Evolutionary conservation across 352 stramenopile genomes (phyloP).

Genomic region (Peronospora tabacina): DNA sequence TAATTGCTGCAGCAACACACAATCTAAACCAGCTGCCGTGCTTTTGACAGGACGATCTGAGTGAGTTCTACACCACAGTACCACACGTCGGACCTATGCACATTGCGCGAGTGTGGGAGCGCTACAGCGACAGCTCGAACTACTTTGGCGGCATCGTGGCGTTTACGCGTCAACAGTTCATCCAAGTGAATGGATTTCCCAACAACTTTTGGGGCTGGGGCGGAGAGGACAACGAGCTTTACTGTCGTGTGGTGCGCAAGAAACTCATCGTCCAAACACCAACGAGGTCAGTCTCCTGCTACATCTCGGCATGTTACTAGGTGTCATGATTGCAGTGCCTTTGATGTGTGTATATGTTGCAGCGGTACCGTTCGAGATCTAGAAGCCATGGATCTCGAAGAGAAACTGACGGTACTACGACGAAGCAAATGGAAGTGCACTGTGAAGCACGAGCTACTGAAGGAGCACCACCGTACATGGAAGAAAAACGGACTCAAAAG

Average conservation of each 20-base stretch:
- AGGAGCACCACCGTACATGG: constrained; percentile 48
- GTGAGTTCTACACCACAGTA: constrained; percentile 60
- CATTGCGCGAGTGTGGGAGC: constrained; percentile 91
- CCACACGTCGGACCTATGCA: constrained; percentile 78
- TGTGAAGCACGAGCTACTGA: constrained; percentile 43
- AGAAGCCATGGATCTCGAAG: constrained; percentile 34
- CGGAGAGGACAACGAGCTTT: constrained; percentile 51
- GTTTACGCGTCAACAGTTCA: constrained; percentile 86
- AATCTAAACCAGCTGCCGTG: constrained; percentile 1
- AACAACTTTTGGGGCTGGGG: constrained; percentile 92
- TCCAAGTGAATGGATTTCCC: constrained; percentile 92
- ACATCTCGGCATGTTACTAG: neutral
- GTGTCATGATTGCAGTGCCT: neutral
- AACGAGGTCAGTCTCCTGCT: constrained; percentile 13
- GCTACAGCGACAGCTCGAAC: constrained; percentile 91
- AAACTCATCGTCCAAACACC: constrained; percentile 39
- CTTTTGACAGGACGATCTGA: constrained; percentile 54
- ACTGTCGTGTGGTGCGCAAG: constrained; percentile 43
- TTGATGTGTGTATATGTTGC: constrained; percentile 2
- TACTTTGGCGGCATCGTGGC: constrained; percentile 92
- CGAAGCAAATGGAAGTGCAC: constrained; percentile 48
- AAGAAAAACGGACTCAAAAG: constrained; percentile 45
- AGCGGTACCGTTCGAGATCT: constrained; percentile 45
- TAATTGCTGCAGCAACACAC: neutral
- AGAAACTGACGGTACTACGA: constrained; percentile 36